These are phyloP conservation scores for Boletus mariae DNA, from an alignment of 1,284 basidiomycete species.

Conservation along the genomic window DNA sequence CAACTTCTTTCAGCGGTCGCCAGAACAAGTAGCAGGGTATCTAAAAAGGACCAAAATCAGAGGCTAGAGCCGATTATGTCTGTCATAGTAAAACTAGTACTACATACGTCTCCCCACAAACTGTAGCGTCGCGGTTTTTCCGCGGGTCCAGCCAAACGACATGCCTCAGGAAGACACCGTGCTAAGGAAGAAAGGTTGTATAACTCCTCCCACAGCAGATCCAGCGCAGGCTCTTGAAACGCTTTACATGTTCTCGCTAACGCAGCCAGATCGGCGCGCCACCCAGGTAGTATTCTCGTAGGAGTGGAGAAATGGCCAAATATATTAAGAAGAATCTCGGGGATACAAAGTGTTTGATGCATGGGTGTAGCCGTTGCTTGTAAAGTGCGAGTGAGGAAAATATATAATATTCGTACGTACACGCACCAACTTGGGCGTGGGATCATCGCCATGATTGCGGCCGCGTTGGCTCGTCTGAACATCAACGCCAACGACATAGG, in stretches of 20 bases:
- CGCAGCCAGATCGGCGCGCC: background rate
- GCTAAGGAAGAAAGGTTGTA: background rate
- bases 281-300: too few species aligned
- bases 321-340: too few species aligned
- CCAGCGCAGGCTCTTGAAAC: background rate
- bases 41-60: background rate
- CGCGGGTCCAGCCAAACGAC: background rate
- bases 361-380: too few species aligned
- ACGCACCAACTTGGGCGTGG: too few species aligned
- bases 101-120: background rate
- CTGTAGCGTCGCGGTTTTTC: background rate
- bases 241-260: background rate
- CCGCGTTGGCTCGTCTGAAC: too few species aligned
- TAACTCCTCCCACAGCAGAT: background rate
- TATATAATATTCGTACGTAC: too few species aligned
- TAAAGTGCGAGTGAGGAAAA: too few species aligned
- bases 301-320: too few species aligned
- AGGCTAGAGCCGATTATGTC: background rate
- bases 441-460: too few species aligned
- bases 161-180: background rate
- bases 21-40: background rate
- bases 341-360: too few species aligned
- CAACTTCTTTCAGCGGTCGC: background rate
- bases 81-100: background rate
- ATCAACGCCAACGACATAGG: too few species aligned